Conservation (phyloP, 306 rosid genomes). For the Gillenia trifoliata region DNA sequence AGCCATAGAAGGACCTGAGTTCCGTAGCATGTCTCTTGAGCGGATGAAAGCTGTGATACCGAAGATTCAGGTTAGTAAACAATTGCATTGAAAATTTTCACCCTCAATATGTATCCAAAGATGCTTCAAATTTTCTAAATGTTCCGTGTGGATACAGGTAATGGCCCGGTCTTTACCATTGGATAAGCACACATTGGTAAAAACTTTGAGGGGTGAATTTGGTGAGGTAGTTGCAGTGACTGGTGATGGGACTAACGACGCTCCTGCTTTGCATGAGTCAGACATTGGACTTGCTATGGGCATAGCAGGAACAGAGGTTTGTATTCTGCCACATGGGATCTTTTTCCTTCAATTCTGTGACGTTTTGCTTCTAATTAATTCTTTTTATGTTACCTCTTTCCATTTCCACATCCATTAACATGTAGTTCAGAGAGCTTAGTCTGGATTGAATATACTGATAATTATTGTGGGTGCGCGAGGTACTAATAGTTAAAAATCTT, state of each 20-base stretch:
- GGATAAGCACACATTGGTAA: slow-evolving; percentile 77
- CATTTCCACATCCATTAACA: not conserved
- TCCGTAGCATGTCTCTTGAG: slow-evolving; percentile 53
- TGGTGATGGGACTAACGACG: slow-evolving; percentile 96
- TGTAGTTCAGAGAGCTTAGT: too few relatives aligned
- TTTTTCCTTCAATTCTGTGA: not conserved
- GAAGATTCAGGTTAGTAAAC: slow-evolving; percentile 65
- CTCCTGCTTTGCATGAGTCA: slow-evolving; percentile 92
- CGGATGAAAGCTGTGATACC: slow-evolving; percentile 68
- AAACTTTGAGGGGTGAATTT: slow-evolving; percentile 57
- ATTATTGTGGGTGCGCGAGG: too few relatives aligned
- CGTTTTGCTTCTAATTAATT: not conserved
- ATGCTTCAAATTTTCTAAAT: slow-evolving; percentile 19
- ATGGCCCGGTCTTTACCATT: slow-evolving; percentile 88
- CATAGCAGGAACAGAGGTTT: slow-evolving; percentile 94
- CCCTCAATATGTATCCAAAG: slow-evolving; percentile 5
- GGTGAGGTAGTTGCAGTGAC: slow-evolving; percentile 94
- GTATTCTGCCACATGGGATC: slow-evolving; percentile 8
- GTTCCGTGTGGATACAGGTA: slow-evolving; percentile 53
- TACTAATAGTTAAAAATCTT: too few relatives aligned
- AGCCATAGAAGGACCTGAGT: slow-evolving; percentile 72
- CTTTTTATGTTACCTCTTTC: not conserved
- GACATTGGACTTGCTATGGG: slow-evolving; percentile 99
- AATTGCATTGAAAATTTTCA: slow-evolving; percentile 2
- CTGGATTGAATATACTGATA: too few relatives aligned